A percentile compares a stretch with the other conserved stretches of the same genome.
These are phyloP conservation scores for Massarina eburnea DNA, from an alignment of 2,329 filamentous ascomycete species.

Conservation along the genomic window DNA sequence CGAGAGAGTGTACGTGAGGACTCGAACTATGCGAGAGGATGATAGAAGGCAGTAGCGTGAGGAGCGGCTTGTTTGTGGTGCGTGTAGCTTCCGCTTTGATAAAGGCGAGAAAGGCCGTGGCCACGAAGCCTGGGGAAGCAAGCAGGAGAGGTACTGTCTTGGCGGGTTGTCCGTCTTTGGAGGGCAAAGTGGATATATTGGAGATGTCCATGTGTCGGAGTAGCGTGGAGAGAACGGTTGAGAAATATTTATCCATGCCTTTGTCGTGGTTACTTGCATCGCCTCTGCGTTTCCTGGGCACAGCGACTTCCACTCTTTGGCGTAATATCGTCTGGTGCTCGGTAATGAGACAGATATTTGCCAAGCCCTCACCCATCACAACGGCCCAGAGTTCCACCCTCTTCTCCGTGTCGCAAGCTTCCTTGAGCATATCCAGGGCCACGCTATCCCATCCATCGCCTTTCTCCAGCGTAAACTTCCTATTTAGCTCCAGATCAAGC, in stretches of 20 bases:
- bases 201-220: conserved; percentile 69
- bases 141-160: conserved; percentile 68
- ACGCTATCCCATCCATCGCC: conserved; percentile 84
- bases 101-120: conserved; percentile 76
- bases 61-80: conserved; percentile 72
- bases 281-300: conserved; percentile 68
- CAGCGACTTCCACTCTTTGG: conserved; percentile 65
- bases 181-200: conserved; percentile 30
- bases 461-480: conserved; percentile 88
- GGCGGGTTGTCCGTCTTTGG: conserved; percentile 6
- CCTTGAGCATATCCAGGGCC: conserved; percentile 73
- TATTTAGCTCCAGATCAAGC: conserved; percentile 80
- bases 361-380: conserved; percentile 87
- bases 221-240: conserved; percentile 73
- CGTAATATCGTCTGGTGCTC: conserved; percentile 77
- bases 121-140: conserved; percentile 87
- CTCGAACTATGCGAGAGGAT: conserved; percentile 80
- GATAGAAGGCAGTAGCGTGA: conserved; percentile 62
- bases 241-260: conserved; percentile 76
- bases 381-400: conserved; percentile 85
- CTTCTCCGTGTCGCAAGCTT: conserved; percentile 76
- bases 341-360: conserved; percentile 81
- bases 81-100: conserved; percentile 63
- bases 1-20: conserved; percentile 82
- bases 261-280: conserved; percentile 65